phyloP scores from a whole-genome alignment of 192 early-diverging fungal species.

The Umbelopsis sp. region DNA sequence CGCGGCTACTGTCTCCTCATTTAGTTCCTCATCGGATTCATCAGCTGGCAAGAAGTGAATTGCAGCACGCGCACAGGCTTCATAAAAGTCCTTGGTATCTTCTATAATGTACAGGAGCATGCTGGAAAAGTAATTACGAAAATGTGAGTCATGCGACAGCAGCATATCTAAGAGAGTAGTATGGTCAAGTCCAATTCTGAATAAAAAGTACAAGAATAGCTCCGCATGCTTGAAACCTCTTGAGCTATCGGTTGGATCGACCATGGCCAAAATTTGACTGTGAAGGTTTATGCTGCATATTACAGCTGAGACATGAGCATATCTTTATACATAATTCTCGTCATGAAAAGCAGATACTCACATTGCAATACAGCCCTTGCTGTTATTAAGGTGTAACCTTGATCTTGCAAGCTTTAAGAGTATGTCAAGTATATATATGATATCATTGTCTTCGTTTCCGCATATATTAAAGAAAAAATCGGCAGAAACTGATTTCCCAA shows the following conservation, averaged over 20 bases:
- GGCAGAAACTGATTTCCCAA: not conserved
- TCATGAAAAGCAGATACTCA: no score
- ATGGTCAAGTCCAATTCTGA: constrained; percentile 5
- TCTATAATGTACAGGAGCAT: not conserved
- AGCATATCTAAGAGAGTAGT: not conserved
- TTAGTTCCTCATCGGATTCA: not conserved
- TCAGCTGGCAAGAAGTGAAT: not conserved
- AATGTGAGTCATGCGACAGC: not conserved
- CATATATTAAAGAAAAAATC: not conserved
- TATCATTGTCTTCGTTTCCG: constrained; percentile 15
- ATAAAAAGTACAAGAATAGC: not conserved
- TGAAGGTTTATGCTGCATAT: not conserved
- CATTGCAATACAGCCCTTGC: no score
- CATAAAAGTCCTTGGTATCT: not conserved
- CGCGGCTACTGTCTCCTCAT: not conserved
- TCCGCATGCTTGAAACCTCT: constrained; percentile 6
- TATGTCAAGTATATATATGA: not conserved
- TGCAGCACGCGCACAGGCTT: not conserved
- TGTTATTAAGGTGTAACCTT: no score
- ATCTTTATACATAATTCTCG: no score
- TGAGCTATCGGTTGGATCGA: not conserved
- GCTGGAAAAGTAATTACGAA: not conserved
- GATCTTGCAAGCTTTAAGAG: not conserved
- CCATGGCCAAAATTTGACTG: not conserved
- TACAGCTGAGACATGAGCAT: not conserved